Conservation (phyloP, 768 basidiomycete species). For the Lanmaoa pseudosensibilis region DNA sequence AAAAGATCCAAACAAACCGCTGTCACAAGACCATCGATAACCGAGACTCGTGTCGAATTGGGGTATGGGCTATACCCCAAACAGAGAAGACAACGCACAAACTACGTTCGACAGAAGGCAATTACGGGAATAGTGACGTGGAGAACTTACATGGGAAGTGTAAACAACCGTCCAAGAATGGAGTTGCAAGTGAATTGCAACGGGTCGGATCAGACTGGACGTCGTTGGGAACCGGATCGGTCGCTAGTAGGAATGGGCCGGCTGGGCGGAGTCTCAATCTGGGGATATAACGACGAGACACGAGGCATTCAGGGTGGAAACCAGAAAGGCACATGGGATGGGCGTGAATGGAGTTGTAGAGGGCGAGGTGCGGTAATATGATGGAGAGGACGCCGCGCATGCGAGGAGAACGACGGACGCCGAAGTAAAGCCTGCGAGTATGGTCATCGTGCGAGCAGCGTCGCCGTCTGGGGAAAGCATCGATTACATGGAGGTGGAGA, state of each 20-base stretch:
- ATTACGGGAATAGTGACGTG: background rate
- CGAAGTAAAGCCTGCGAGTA: background rate
- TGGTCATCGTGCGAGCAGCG: background rate
- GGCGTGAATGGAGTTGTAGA: background rate
- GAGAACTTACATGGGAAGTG: slow-evolving; percentile 12
- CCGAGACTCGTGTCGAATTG: background rate
- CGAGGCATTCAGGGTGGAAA: background rate
- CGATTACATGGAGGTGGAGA: background rate
- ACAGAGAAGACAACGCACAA: background rate
- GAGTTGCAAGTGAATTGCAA: background rate
- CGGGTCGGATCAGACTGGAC: slow-evolving; percentile 6
- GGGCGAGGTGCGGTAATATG: too few relatives aligned
- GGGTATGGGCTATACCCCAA: slow-evolving; percentile 3
- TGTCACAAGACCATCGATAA: slow-evolving; percentile 1
- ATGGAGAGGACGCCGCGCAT: too few relatives aligned
- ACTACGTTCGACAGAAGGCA: background rate
- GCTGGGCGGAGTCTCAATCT: slow-evolving; percentile 18
- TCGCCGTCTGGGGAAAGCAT: background rate
- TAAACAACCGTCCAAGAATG: background rate
- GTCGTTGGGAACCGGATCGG: background rate
- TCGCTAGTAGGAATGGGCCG: background rate
- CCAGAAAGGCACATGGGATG: too few relatives aligned
- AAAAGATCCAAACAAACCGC: background rate
- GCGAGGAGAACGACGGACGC: background rate
- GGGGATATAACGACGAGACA: background rate